Evolutionary conservation across 805 yeast species (phyloP).

Genomic region (Yarrowia sp.): DNA sequence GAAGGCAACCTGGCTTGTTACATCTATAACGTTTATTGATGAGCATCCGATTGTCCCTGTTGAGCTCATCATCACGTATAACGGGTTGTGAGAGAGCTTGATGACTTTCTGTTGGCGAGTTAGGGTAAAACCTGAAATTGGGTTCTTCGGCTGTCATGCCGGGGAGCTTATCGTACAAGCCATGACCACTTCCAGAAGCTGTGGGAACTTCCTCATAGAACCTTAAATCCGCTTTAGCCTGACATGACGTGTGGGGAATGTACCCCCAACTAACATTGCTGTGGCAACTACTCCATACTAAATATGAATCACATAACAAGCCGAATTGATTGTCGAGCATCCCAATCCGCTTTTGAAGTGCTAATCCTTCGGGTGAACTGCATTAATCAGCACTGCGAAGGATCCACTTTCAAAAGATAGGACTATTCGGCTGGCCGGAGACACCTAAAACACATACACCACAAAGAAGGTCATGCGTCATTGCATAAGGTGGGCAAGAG

Average conservation of each 20-base stretch:
- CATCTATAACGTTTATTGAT: too few relatives aligned
- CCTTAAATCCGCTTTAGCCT: background rate
- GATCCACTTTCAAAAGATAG: conserved; percentile 20
- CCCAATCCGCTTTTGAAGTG: too few relatives aligned
- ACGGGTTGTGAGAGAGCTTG: too few relatives aligned
- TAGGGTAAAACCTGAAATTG: conserved; percentile 7
- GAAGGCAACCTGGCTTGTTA: too few relatives aligned
- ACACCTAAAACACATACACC: background rate
- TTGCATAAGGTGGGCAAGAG: conserved; percentile 9
- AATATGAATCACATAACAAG: too few relatives aligned
- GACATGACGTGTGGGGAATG: conserved; percentile 6
- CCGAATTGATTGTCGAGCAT: too few relatives aligned
- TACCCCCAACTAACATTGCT: background rate
- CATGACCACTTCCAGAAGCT: conserved; percentile 20
- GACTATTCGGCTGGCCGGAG: conserved; percentile 29
- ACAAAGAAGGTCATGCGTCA: conserved; percentile 7
- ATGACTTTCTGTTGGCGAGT: background rate
- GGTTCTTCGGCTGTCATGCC: conserved; percentile 14
- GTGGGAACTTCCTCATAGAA: conserved; percentile 3
- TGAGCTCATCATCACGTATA: too few relatives aligned
- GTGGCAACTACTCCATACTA: background rate
- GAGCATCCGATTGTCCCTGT: too few relatives aligned
- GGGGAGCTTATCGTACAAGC: conserved; percentile 6
- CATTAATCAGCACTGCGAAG: background rate
- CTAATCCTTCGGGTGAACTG: too few relatives aligned